Evolutionary conservation across 306 rosid genomes (phyloP).

Genomic region (Geum urbanum): DNA sequence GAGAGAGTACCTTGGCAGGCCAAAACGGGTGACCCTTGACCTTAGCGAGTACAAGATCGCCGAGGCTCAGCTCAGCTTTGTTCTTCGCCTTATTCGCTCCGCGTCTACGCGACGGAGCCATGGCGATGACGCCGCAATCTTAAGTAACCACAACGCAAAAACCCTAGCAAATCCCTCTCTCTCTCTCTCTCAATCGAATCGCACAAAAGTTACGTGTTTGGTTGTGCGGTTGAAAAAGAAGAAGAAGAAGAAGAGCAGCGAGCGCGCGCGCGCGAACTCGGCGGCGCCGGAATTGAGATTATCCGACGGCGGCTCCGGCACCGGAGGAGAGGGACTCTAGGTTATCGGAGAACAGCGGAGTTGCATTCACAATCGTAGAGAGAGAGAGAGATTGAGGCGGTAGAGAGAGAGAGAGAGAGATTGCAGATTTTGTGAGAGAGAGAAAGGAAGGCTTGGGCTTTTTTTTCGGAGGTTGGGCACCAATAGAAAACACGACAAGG

Average conservation of each 20-base stretch:
- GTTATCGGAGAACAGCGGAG: not conserved
- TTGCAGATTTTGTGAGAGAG: slow-evolving; percentile 39
- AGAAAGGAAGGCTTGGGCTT: slow-evolving; percentile 26
- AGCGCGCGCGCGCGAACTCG: too few species aligned
- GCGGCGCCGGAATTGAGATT: slow-evolving; percentile 26
- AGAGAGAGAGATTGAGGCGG: slow-evolving; percentile 40
- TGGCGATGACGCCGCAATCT: slow-evolving; percentile 43
- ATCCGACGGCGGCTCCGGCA: slow-evolving; percentile 31
- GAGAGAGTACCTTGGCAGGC: slow-evolving; percentile 81
- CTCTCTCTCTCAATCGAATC: not conserved
- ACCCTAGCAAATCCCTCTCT: slow-evolving; percentile 12
- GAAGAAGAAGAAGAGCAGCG: too few species aligned
- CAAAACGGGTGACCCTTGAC: slow-evolving; percentile 96
- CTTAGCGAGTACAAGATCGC: slow-evolving; percentile 99
- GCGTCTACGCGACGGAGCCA: slow-evolving; percentile 97
- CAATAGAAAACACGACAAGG: slow-evolving; percentile 15
- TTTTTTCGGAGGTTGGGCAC: slow-evolving; percentile 15
- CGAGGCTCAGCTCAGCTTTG: slow-evolving; percentile 64
- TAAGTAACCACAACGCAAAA: slow-evolving; percentile 24
- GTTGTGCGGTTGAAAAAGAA: too few species aligned
- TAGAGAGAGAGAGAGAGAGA: slow-evolving; percentile 31
- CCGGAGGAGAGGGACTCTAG: slow-evolving; percentile 8
- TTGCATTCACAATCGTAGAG: slow-evolving; percentile 37
- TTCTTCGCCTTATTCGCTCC: slow-evolving; percentile 70
- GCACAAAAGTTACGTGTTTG: not conserved